phyloP scores from a whole-genome alignment of 305 asterid species.

The Vinca major region DNA sequence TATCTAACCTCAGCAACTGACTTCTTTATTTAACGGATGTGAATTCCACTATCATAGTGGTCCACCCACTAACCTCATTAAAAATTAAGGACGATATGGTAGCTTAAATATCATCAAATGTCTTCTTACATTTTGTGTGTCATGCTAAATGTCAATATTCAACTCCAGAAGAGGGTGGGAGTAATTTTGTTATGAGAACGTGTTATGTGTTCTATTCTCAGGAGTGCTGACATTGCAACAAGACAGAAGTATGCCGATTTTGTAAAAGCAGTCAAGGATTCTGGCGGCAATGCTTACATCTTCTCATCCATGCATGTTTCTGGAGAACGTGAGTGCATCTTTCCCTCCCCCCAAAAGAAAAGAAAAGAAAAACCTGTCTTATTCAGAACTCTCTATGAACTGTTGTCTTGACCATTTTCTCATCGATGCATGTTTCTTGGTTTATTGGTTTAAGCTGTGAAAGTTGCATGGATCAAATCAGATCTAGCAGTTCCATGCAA shows the following conservation, averaged over 20 bases:
- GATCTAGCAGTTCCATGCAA: neutral
- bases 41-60: too few species aligned
- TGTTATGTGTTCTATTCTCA: slow-evolving; percentile 16
- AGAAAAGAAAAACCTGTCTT: neutral
- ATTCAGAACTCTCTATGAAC: slow-evolving; percentile 1
- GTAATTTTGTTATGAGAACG: neutral
- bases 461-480: neutral
- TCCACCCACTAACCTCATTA: too few species aligned
- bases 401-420: neutral
- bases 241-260: slow-evolving; percentile 62
- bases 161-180: neutral
- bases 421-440: too few species aligned
- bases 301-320: slow-evolving; percentile 97
- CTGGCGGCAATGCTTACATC: slow-evolving; percentile 73
- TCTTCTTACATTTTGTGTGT: too few species aligned
- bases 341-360: neutral
- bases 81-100: too few species aligned
- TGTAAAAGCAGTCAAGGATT: slow-evolving; percentile 72
- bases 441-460: too few species aligned
- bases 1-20: too few species aligned
- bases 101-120: too few species aligned
- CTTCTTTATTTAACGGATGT: too few species aligned
- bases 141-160: neutral
- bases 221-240: slow-evolving; percentile 69
- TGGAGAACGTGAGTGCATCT: slow-evolving; percentile 75